phyloP scores from a whole-genome alignment of 139 green algal genomes.

The Mychonastes homosphaera region DNA sequence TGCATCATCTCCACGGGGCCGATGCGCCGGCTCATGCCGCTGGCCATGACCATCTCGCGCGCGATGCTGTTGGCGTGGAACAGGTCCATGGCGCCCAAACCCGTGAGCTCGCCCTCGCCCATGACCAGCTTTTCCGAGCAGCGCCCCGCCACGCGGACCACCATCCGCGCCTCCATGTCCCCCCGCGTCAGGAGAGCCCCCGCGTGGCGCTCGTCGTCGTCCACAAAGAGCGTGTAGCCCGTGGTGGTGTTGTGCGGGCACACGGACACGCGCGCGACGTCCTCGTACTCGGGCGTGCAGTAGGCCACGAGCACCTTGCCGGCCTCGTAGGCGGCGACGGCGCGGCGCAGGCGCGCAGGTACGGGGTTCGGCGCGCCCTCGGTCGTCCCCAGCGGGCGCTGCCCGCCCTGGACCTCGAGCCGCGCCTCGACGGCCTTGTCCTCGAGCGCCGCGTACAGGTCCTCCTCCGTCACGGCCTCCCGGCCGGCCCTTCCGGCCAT shows the following conservation, averaged over 20 bases:
- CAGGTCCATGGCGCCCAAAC: conserved; percentile 35
- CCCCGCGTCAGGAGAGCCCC: conserved; percentile 50
- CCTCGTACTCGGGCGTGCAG: conserved; percentile 77
- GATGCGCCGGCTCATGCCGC: conserved; percentile 57
- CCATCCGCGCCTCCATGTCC: conserved; percentile 68
- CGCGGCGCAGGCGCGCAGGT: conserved; percentile 23
- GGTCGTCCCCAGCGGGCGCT: too few relatives aligned
- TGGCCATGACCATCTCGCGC: conserved; percentile 75
- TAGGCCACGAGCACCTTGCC: conserved; percentile 64
- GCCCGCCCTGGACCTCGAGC: not conserved
- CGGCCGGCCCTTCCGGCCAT: conserved; percentile 59
- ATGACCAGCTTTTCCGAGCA: conserved; percentile 68
- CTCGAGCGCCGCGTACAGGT: conserved; percentile 82
- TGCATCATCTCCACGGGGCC: conserved; percentile 65
- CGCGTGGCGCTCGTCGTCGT: conserved; percentile 35
- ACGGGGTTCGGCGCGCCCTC: conserved; percentile 12
- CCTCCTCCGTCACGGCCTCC: conserved; percentile 55
- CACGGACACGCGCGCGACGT: conserved; percentile 41
- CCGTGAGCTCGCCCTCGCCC: conserved; percentile 57
- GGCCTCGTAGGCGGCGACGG: conserved; percentile 73
- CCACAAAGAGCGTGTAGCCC: conserved; percentile 47
- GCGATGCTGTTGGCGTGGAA: conserved; percentile 68
- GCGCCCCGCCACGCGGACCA: conserved; percentile 62
- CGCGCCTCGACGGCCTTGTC: conserved; percentile 61
- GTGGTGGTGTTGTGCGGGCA: conserved; percentile 8